These are phyloP conservation scores for Phaseolus lunatus DNA, from an alignment of 306 rosid genomes.

Conservation along the genomic window DNA sequence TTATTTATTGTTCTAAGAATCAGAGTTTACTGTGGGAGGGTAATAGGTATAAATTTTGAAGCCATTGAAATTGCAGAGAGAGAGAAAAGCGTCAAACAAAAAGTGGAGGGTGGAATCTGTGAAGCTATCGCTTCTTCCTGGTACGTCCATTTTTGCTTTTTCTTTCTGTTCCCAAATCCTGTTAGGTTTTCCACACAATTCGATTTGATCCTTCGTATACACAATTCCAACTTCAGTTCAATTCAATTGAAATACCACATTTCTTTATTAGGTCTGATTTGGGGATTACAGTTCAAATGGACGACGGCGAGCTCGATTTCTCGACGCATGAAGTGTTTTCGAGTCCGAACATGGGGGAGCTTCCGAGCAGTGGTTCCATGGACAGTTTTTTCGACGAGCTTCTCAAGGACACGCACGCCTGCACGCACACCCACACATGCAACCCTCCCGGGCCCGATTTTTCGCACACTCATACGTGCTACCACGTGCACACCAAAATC, in stretches of 20 bases:
- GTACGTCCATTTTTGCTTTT: constrained; percentile 34
- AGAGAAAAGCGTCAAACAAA: neutral
- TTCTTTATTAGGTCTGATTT: constrained; percentile 31
- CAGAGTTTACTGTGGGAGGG: too few relatives aligned
- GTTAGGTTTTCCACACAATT: constrained; percentile 45
- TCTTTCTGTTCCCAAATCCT: neutral
- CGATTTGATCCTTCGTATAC: neutral
- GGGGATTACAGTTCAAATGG: constrained; percentile 57
- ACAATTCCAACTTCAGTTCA: too few relatives aligned
- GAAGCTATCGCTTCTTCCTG: constrained; percentile 40
- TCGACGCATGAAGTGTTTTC: constrained; percentile 75
- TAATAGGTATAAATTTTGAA: neutral
- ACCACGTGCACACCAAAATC: constrained; percentile 90
- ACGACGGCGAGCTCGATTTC: constrained; percentile 89
- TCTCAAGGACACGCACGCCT: constrained; percentile 77
- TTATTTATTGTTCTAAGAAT: too few relatives aligned
- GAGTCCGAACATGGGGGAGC: constrained; percentile 68
- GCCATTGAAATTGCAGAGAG: neutral
- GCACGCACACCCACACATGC: constrained; percentile 98
- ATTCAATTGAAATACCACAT: neutral
- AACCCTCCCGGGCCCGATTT: constrained; percentile 97
- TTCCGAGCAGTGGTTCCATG: constrained; percentile 81
- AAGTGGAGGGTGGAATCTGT: constrained; percentile 41
- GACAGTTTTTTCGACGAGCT: constrained; percentile 87
- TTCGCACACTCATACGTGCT: constrained; percentile 93